Evolutionary conservation across 2,329 filamentous ascomycete species (phyloP).

Genomic region (Penicillium hesseltinei): DNA sequence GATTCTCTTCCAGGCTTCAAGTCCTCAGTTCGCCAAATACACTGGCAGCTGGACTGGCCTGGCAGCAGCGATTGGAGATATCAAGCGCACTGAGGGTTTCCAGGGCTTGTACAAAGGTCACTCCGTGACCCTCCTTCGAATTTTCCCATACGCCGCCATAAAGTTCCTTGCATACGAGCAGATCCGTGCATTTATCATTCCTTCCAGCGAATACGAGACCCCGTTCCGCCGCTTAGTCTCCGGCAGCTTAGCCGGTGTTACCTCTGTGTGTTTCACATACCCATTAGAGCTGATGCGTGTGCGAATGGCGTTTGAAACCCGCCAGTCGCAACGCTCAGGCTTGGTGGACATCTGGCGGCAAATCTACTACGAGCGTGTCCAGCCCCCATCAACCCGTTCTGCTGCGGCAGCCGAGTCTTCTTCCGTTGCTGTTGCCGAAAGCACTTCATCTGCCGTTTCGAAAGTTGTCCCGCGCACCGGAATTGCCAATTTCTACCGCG

Average conservation of each 20-base stretch:
- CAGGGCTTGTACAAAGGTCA: constrained; percentile 86
- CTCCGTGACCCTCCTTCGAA: constrained; percentile 86
- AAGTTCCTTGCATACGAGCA: constrained; percentile 99
- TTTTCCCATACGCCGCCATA: constrained; percentile 96
- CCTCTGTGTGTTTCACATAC: constrained; percentile 94
- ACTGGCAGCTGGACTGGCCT: constrained; percentile 84
- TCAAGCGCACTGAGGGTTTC: constrained; percentile 71
- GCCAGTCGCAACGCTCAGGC: constrained; percentile 66
- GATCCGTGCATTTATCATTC: constrained; percentile 77
- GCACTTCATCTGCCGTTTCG: constrained; percentile 42
- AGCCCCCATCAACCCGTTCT: constrained; percentile 30
- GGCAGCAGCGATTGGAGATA: constrained; percentile 76
- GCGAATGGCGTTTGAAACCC: constrained; percentile 91
- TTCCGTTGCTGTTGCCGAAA: constrained; percentile 40
- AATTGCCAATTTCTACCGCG: constrained; percentile 88
- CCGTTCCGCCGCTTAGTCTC: constrained; percentile 62
- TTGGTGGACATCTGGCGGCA: constrained; percentile 74
- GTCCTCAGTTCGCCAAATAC: constrained; percentile 91
- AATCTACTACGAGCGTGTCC: constrained; percentile 77
- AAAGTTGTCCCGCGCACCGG: constrained; percentile 63
- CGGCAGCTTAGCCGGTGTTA: constrained; percentile 63
- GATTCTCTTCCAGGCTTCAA: constrained; percentile 95
- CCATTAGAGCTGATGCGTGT: constrained; percentile 91
- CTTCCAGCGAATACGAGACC: constrained; percentile 71
- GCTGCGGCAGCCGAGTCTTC: constrained; percentile 33